Evolutionary conservation across 2,329 filamentous ascomycete genomes (phyloP).

Genomic region (Massarina eburnea): DNA sequence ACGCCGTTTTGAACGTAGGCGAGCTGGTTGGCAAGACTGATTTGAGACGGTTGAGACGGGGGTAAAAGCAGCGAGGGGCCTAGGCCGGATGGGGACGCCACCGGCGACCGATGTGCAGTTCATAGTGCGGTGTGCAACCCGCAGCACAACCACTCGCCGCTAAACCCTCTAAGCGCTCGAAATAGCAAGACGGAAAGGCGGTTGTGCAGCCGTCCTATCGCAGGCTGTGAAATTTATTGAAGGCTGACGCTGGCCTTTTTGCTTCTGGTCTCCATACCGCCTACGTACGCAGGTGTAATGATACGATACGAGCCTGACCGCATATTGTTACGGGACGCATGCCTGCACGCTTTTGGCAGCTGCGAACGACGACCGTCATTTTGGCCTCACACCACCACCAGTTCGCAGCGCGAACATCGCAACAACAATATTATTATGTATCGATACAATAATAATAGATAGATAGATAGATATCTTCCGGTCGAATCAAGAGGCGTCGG

Average conservation of each 20-base stretch:
- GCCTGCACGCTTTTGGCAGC: background rate
- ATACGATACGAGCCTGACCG: slow-evolving; percentile 18
- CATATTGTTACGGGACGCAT: background rate
- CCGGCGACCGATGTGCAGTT: slow-evolving; percentile 31
- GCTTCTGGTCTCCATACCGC: too few species aligned
- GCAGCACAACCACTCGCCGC: slow-evolving; percentile 34
- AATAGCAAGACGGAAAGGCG: too few species aligned
- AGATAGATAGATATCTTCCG: slow-evolving; percentile 3
- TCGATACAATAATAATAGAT: too few species aligned
- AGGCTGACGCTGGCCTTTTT: slow-evolving; percentile 3
- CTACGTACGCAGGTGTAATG: too few species aligned
- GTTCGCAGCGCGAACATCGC: background rate
- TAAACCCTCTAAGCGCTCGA: slow-evolving; percentile 27
- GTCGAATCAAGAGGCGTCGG: slow-evolving; percentile 34
- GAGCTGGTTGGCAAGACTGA: slow-evolving; percentile 26
- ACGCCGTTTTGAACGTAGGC: slow-evolving; percentile 30
- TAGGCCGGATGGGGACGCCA: slow-evolving; percentile 19
- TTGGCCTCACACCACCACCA: background rate
- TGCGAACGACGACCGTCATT: background rate
- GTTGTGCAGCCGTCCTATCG: slow-evolving; percentile 7
- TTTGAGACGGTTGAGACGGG: slow-evolving; percentile 9
- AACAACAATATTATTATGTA: too few species aligned
- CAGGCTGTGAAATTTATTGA: slow-evolving; percentile 2
- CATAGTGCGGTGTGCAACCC: slow-evolving; percentile 29
- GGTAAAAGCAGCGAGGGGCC: slow-evolving; percentile 31